Conservation (phyloP, 139 green algal genomes). For the Closterium sp. region DNA sequence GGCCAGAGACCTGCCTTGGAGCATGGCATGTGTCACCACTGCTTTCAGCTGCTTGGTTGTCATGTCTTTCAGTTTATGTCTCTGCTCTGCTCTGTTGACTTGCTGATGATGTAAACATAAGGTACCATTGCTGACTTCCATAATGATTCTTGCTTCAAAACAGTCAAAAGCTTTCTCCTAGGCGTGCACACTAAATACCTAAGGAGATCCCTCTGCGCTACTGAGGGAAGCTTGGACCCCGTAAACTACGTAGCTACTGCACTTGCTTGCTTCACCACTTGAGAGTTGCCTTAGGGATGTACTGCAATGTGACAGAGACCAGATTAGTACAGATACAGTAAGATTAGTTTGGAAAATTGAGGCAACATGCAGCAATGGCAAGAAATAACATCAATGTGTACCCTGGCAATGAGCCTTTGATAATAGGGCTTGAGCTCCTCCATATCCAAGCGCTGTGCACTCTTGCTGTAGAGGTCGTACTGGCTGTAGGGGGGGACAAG, state of each 20-base stretch:
- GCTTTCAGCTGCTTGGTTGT: not conserved
- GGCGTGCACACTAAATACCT: not conserved
- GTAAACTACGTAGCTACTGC: not conserved
- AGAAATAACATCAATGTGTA: not conserved
- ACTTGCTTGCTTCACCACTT: not conserved
- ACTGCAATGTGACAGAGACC: not conserved
- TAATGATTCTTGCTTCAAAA: not conserved
- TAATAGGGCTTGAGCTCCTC: conserved; percentile 65
- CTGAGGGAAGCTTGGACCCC: not conserved
- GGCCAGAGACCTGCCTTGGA: not conserved
- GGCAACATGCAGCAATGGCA: too few species aligned
- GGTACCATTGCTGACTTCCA: too few species aligned
- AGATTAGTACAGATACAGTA: not conserved
- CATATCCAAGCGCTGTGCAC: conserved; percentile 12
- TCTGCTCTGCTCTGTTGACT: not conserved
- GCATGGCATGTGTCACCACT: not conserved
- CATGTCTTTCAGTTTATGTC: too few species aligned
- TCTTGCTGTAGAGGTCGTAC: conserved; percentile 47
- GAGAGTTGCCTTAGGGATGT: not conserved
- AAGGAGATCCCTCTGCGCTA: not conserved
- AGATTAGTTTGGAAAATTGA: too few species aligned
- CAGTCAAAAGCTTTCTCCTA: not conserved
- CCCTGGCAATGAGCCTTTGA: conserved; percentile 63
- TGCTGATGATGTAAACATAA: not conserved
- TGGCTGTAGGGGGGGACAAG: conserved; percentile 9